These are phyloP conservation scores for Pugionium dolabratum DNA, from an alignment of 345 rosid species.

Conservation along the genomic window DNA sequence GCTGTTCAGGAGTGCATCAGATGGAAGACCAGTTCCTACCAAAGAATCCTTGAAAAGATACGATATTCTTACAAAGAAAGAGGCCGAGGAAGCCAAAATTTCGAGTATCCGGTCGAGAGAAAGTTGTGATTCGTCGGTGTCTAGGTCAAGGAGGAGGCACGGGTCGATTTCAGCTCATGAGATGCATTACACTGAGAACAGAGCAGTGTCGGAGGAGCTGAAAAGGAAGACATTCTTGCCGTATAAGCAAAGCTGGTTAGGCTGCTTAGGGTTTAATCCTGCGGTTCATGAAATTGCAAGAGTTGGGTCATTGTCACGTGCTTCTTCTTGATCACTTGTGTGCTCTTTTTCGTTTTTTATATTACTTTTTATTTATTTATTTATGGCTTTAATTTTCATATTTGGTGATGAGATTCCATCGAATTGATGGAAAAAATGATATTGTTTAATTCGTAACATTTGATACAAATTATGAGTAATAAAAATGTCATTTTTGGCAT, in stretches of 20 bases:
- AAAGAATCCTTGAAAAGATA: slow-evolving; percentile 54
- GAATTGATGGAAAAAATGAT: slow-evolving; percentile 26
- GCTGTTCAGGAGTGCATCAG: slow-evolving; percentile 89
- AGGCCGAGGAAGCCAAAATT: slow-evolving; percentile 51
- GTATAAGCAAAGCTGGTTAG: slow-evolving; percentile 84
- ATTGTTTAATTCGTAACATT: too few species aligned
- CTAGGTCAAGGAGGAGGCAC: slow-evolving; percentile 45
- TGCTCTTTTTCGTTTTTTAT: too few species aligned
- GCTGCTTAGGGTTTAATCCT: slow-evolving; percentile 83
- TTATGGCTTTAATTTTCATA: slow-evolving; percentile 37
- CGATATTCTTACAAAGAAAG: slow-evolving; percentile 51
- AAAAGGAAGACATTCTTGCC: slow-evolving; percentile 86
- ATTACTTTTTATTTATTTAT: background rate
- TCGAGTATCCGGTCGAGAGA: slow-evolving; percentile 74
- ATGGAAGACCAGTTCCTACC: slow-evolving; percentile 66
- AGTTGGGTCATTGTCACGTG: slow-evolving; percentile 74
- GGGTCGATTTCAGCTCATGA: slow-evolving; percentile 71
- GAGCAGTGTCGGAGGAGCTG: slow-evolving; percentile 90
- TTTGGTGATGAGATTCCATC: slow-evolving; percentile 15
- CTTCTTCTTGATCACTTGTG: slow-evolving; percentile 38
- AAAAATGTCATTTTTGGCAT: too few species aligned
- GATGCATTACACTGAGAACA: slow-evolving; percentile 77
- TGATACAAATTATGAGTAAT: too few species aligned
- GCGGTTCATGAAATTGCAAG: slow-evolving; percentile 55
- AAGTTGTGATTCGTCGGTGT: slow-evolving; percentile 46